Evolutionary conservation across 78 protist species (phyloP).

Genomic region (Kipferlia bialata): DNA sequence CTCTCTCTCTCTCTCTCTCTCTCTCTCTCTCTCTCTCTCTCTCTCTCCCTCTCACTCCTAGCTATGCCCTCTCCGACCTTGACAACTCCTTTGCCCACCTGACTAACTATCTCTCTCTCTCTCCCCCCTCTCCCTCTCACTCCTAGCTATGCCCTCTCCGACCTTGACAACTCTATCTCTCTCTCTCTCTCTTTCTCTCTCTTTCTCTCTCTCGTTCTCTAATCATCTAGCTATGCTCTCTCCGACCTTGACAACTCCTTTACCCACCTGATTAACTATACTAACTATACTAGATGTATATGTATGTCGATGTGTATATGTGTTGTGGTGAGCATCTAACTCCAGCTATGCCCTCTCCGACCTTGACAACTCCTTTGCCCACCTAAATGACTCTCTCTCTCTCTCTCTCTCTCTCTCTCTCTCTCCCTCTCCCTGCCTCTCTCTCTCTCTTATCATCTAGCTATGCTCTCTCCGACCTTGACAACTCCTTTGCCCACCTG

Average conservation of each 20-base stretch:
- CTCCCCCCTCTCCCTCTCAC: no score
- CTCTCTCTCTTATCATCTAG: conserved; percentile 70
- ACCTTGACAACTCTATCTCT: no score
- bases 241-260: conserved; percentile 13
- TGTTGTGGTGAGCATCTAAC: no score
- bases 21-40: conserved; percentile 55
- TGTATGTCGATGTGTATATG: conserved; percentile 59
- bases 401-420: conserved; percentile 44
- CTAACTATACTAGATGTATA: no score
- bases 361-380: conserved; percentile 42
- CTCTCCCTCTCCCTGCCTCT: conserved; percentile 51
- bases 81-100: conserved; percentile 42
- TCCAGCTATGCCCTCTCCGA: no score
- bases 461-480: conserved; percentile 16
- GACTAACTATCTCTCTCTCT: no score
- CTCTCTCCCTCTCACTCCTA: conserved; percentile 14
- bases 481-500: conserved; percentile 42
- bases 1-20: conserved; percentile 52
- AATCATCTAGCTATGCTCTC: no score
- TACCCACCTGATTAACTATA: conserved; percentile 69
- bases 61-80: conserved; percentile 20
- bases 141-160: conserved; percentile 35
- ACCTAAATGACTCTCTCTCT: conserved; percentile 46
- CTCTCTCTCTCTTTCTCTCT: conserved; percentile 55
- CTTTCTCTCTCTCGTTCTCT: conserved; percentile 60